Conservation (phyloP, 2,329 filamentous ascomycete genomes). For the Pseudocercospora pini-densiflorae region DNA sequence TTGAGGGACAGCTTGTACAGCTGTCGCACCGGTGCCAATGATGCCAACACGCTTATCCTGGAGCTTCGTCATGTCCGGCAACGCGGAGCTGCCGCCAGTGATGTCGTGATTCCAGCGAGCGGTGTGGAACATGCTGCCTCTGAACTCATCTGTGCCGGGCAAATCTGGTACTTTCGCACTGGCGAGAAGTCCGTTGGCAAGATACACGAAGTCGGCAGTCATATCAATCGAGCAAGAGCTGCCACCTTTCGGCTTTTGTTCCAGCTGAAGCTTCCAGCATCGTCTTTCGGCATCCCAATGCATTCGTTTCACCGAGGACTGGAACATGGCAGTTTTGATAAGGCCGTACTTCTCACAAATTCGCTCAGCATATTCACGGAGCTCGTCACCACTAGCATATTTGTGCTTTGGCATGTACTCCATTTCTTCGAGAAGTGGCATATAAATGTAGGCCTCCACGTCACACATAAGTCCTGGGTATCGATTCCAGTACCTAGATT, state of each 20-base stretch:
- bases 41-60: conserved; percentile 48
- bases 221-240: conserved; percentile 33
- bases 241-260: conserved; percentile 37
- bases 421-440: conserved; percentile 63
- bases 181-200: conserved; percentile 48
- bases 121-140: conserved; percentile 51
- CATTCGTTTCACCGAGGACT: conserved; percentile 48
- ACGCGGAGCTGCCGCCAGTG: conserved; percentile 44
- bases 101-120: conserved; percentile 50
- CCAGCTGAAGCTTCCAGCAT: conserved; percentile 41
- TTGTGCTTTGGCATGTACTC: conserved; percentile 61
- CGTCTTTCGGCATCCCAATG: conserved; percentile 53
- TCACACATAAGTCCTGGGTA: conserved; percentile 60
- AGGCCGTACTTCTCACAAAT: conserved; percentile 54
- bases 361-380: conserved; percentile 52
- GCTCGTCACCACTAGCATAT: conserved; percentile 52
- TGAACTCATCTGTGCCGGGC: conserved; percentile 44
- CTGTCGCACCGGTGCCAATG: conserved; percentile 52
- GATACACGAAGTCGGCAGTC: conserved; percentile 46
- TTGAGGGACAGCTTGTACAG: conserved; percentile 47
- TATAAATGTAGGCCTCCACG: conserved; percentile 63
- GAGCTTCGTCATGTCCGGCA: conserved; percentile 43
- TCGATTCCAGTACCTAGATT: conserved; percentile 47
- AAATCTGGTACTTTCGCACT: conserved; percentile 53
- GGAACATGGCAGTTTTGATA: conserved; percentile 51